phyloP scores from a whole-genome alignment of 768 basidiomycete genomes.

The Boletus edulis region DNA sequence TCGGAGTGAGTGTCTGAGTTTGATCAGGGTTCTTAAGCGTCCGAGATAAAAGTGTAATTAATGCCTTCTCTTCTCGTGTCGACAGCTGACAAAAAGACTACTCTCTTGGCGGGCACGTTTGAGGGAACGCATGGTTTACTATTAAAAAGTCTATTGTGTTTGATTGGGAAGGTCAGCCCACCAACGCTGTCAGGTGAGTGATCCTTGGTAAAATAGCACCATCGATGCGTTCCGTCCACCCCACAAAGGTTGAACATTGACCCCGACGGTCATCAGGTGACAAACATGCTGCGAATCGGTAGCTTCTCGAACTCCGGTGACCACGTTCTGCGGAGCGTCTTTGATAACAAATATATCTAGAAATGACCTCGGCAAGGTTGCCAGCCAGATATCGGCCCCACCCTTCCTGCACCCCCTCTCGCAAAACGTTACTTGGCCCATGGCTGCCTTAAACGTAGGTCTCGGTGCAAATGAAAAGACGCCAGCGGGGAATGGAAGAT shows the following conservation, averaged over 20 bases:
- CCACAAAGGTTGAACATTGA: not conserved
- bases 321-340: constrained; percentile 3
- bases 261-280: constrained; percentile 7
- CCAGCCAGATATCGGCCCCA: not conserved
- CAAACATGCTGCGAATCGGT: not conserved
- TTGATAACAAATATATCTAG: constrained; percentile 9
- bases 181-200: constrained; percentile 9
- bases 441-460: constrained; percentile 6
- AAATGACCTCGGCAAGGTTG: not conserved
- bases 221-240: not conserved
- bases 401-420: not conserved
- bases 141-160: not conserved
- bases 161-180: not conserved
- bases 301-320: constrained; percentile 3
- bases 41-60: not conserved
- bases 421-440: not conserved
- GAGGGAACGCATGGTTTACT: not conserved
- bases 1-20: too few relatives aligned
- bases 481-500: not conserved
- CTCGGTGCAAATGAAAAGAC: constrained; percentile 9
- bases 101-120: constrained; percentile 4
- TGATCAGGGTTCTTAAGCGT: too few relatives aligned
- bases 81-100: not conserved
- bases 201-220: not conserved
- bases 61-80: not conserved